Evolutionary conservation across 2,329 filamentous ascomycete species (phyloP), one percentile per base, ranked within the genome.

Genomic region (Stemphylium beticola): DNA sequence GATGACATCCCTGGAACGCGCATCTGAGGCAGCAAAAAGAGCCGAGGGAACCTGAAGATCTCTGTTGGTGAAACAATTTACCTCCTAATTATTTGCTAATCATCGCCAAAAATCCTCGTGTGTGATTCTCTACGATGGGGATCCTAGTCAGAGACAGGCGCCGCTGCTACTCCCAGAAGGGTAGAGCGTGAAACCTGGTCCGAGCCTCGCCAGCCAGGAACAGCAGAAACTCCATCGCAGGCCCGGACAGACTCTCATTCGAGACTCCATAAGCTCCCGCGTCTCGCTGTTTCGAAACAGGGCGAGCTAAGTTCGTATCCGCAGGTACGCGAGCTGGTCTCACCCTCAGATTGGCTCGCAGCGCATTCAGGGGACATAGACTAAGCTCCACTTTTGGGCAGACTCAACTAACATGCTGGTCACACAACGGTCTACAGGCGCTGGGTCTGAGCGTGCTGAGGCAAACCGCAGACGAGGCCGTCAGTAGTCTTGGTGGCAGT

Each of bases 251-350:
- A 42, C 45, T 40, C 44, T 57, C 41, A 38, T 36, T 56, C 50
- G 53, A 60, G 29, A 57, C 60, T 53, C 55, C 42, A 60, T 54
- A 45, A 26, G 46, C 54, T 57, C 58, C 53, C 60, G 51, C 56
- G 57, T 59, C 54, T 63, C 55, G 57, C 55, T 57, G 65, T 69
- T 70, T 69, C 64, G 61, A 70, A 70, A 71, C 67, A 57, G 29
- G 50, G 15, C 51, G 47, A 29, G 31, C 54, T 49, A 52, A 51
- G 49, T 49, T 49, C 56, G 57, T 43, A 18, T 41, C 32, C 49
- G 44, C 54, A 50, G 36, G 31, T 49, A 53, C 56, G 33, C 56
- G 33, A 57, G 29, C 49, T 32, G 57, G 33, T 47, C 53, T 58
- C 40, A 49, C 14, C 14, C 56, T 57, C 55, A 61, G 45, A 73